phyloP scores from a whole-genome alignment of 2,329 filamentous ascomycete species.

The Rhytidhysteron rufulum region DNA sequence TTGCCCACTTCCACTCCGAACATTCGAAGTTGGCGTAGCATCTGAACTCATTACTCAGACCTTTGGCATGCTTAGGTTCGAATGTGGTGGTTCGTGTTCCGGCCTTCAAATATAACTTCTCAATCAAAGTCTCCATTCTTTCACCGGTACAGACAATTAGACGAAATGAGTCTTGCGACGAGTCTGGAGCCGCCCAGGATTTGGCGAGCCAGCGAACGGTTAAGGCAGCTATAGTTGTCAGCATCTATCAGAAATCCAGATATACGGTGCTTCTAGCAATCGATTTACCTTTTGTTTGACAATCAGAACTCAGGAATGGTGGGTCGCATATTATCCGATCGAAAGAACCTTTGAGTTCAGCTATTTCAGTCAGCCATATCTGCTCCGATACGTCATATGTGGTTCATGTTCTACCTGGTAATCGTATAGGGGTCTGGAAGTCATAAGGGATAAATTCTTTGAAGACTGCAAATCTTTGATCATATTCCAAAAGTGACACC shows the following conservation, averaged over 20 bases:
- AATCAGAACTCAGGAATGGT: slow-evolving; percentile 75
- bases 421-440: slow-evolving; percentile 63
- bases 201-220: slow-evolving; percentile 71
- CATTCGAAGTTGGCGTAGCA: slow-evolving; percentile 78
- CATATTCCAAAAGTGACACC: slow-evolving; percentile 68
- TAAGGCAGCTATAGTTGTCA: slow-evolving; percentile 56
- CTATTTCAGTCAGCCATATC: slow-evolving; percentile 32
- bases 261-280: too few species aligned
- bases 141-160: slow-evolving; percentile 75
- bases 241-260: slow-evolving; percentile 9
- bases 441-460: slow-evolving; percentile 73
- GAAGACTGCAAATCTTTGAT: slow-evolving; percentile 70
- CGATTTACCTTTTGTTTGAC: slow-evolving; percentile 73
- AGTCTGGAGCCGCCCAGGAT: slow-evolving; percentile 30
- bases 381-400: too few species aligned
- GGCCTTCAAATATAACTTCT: slow-evolving; percentile 63
- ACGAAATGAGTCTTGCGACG: slow-evolving; percentile 21
- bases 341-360: slow-evolving; percentile 58
- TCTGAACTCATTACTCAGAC: slow-evolving; percentile 75
- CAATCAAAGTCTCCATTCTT: slow-evolving; percentile 63
- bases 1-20: slow-evolving; percentile 37
- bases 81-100: slow-evolving; percentile 64
- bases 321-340: slow-evolving; percentile 73
- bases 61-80: slow-evolving; percentile 65
- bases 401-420: slow-evolving; percentile 49